Conservation (phyloP, 495 filamentous ascomycete genomes). For the Penicillium mononematosum region DNA sequence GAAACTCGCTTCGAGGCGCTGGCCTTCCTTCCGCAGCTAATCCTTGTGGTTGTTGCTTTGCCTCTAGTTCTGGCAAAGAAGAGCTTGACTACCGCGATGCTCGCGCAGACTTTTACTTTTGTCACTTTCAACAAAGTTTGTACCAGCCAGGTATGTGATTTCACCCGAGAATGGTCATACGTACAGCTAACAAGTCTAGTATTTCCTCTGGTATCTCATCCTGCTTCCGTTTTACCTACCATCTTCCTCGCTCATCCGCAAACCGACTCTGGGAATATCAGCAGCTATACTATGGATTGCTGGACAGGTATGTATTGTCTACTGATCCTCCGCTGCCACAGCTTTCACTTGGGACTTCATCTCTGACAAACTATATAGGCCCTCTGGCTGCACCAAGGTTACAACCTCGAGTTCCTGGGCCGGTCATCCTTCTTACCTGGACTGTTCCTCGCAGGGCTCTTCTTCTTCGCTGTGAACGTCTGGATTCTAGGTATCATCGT, state of each 20-base stretch:
- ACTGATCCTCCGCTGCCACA: not conserved
- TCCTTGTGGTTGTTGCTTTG: conserved; percentile 72
- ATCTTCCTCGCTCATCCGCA: conserved; percentile 63
- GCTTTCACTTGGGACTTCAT: not conserved
- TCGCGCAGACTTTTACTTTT: conserved; percentile 98
- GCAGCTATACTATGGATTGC: conserved; percentile 70
- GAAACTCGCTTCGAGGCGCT: conserved; percentile 65
- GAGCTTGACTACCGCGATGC: conserved; percentile 78
- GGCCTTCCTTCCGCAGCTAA: conserved; percentile 84
- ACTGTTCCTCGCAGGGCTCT: conserved; percentile 68
- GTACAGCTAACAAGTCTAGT: conserved; percentile 50
- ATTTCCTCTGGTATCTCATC: conserved; percentile 96
- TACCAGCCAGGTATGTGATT: conserved; percentile 77
- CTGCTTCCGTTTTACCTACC: conserved; percentile 91
- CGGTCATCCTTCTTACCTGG: conserved; percentile 82
- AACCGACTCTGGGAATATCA: conserved; percentile 56
- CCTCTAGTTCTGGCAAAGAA: conserved; percentile 80
- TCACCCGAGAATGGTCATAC: too few relatives aligned
- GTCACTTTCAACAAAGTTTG: conserved; percentile 98
- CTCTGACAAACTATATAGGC: conserved; percentile 44
- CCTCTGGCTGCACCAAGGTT: conserved; percentile 86
- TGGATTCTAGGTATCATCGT: conserved; percentile 85
- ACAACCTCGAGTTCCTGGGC: conserved; percentile 83
- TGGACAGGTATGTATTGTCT: conserved; percentile 50
- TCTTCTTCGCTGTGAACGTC: conserved; percentile 81